phyloP scores from a whole-genome alignment of 2,329 filamentous ascomycete genomes.

The Penicillium brasilianum region DNA sequence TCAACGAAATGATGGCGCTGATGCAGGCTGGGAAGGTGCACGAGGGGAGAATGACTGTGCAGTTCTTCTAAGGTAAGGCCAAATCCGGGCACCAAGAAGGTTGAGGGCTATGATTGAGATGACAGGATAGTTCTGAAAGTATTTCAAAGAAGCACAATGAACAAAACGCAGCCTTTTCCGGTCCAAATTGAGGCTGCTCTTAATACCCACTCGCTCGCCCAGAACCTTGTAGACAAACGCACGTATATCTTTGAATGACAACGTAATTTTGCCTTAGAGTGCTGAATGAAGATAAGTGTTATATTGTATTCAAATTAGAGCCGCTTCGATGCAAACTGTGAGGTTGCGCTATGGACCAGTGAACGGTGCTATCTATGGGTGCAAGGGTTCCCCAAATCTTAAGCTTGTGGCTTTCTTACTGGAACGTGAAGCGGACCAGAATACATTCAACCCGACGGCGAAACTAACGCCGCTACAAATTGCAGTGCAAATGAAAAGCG shows the following conservation, averaged over 20 bases:
- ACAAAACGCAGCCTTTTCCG: no score
- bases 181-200: no score
- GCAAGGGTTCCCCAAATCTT: neutral
- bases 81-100: no score
- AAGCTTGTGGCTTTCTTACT: neutral
- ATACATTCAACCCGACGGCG: neutral
- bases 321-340: neutral
- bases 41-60: conserved; percentile 20
- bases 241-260: no score
- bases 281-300: neutral
- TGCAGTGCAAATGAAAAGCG: neutral
- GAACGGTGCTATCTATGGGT: neutral
- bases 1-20: conserved; percentile 26
- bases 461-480: neutral
- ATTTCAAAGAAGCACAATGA: no score
- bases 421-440: neutral
- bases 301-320: no score
- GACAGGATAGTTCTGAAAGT: no score
- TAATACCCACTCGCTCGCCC: no score
- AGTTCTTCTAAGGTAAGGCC: conserved; percentile 6
- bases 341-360: neutral
- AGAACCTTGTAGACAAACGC: no score
- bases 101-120: no score
- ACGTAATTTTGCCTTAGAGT: no score
- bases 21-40: conserved; percentile 21